Percentiles rank a stretch among this genome's conserved stretches.
Conservation (phyloP, 1,284 basidiomycete genomes). For the Pseudozyma sp. region DNA sequence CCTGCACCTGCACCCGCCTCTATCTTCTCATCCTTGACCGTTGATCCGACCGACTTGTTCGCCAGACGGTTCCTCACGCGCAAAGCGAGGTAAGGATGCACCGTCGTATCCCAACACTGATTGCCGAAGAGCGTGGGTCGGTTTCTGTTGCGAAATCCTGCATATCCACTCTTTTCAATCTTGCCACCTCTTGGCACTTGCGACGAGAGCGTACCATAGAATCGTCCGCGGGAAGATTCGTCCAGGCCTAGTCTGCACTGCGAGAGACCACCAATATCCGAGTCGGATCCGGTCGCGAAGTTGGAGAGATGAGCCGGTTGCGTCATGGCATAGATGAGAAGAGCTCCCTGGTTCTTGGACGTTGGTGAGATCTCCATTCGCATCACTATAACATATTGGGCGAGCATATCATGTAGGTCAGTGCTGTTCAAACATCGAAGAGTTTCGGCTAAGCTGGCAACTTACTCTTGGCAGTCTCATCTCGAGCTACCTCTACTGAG, state of each 20-base stretch:
- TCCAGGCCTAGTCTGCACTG: constrained; percentile 70
- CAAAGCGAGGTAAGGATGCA: constrained; percentile 81
- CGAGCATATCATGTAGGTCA: background rate
- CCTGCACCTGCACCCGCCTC: constrained; percentile 1
- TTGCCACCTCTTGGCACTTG: constrained; percentile 65
- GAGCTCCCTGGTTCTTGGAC: constrained; percentile 41
- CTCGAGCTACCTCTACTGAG: constrained; percentile 54
- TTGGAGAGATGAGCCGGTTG: constrained; percentile 45
- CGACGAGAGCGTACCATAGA: constrained; percentile 68
- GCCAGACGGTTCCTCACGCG: constrained; percentile 74
- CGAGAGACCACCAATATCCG: constrained; percentile 86
- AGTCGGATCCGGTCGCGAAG: constrained; percentile 81
- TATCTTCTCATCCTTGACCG: constrained; percentile 13
- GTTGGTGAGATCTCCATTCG: constrained; percentile 63
- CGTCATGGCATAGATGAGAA: constrained; percentile 56
- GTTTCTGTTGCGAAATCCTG: constrained; percentile 82
- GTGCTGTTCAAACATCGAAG: background rate
- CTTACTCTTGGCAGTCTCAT: constrained; percentile 58
- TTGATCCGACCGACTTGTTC: constrained; percentile 17
- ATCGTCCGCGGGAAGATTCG: constrained; percentile 59
- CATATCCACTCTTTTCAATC: constrained; percentile 72
- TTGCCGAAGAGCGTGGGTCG: constrained; percentile 81
- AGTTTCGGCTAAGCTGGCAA: background rate
- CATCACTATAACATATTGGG: constrained; percentile 34
- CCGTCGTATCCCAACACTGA: constrained; percentile 81